phyloP scores from a whole-genome alignment of 2,329 filamentous ascomycete genomes.

The Onygena corvina region DNA sequence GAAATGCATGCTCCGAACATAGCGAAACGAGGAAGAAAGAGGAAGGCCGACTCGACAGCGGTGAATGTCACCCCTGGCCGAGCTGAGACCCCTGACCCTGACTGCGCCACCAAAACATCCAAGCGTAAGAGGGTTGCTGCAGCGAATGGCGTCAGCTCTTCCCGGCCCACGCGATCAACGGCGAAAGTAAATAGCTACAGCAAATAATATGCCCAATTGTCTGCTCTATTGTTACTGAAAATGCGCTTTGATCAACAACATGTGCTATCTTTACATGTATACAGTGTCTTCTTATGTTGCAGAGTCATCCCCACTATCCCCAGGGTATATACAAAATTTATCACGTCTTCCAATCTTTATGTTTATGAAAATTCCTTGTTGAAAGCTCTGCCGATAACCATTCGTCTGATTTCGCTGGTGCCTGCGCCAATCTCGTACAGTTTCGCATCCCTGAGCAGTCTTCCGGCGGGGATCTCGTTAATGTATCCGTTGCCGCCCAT shows the following conservation, averaged over 20 bases:
- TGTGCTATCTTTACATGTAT: constrained; percentile 6
- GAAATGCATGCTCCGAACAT: neutral
- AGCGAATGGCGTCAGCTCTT: neutral
- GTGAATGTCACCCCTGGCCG: neutral
- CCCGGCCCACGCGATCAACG: neutral
- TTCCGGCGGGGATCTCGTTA: constrained; percentile 84
- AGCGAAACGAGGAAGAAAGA: constrained; percentile 6
- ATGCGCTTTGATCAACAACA: neutral
- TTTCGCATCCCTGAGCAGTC: constrained; percentile 65
- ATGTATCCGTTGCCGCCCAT: constrained; percentile 93
- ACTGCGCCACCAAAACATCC: neutral
- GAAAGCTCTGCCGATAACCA: constrained; percentile 87
- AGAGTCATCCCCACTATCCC: constrained; percentile 4
- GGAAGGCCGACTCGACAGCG: constrained; percentile 4
- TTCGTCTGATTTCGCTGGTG: constrained; percentile 82
- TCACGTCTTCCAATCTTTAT: neutral
- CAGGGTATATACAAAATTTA: constrained; percentile 6
- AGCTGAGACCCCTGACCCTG: neutral
- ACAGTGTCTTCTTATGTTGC: neutral
- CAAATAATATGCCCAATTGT: too few species aligned
- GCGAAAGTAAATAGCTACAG: neutral
- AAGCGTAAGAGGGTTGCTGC: neutral
- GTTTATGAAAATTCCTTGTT: constrained; percentile 57
- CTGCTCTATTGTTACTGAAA: neutral
- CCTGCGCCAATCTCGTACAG: constrained; percentile 96